Percentiles rank a stretch among this genome's conserved stretches.
These are phyloP conservation scores for Alternaria ethzedia DNA, from an alignment of 2,329 filamentous ascomycete species.

Conservation along the genomic window DNA sequence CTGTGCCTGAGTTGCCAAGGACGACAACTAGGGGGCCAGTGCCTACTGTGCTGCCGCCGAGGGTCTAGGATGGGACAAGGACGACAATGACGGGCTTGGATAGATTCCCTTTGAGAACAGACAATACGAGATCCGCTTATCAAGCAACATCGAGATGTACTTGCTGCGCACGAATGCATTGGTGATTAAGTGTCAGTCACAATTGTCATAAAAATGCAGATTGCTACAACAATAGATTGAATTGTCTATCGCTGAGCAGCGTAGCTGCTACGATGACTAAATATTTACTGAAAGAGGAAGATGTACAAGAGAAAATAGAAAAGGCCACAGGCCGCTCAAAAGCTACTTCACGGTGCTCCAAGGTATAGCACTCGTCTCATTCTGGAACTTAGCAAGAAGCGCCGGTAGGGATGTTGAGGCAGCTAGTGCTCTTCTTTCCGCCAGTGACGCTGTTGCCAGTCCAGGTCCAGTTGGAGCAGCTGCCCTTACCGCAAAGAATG, in stretches of 20 bases:
- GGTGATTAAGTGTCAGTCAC: not conserved
- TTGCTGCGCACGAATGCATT: too few species aligned
- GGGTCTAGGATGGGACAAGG: conserved; percentile 4
- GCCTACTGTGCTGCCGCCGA: conserved; percentile 34
- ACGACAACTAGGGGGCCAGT: conserved; percentile 31
- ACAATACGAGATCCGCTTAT: not conserved
- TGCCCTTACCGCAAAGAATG: conserved; percentile 62
- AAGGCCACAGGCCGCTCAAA: not conserved
- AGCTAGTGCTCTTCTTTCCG: conserved; percentile 46
- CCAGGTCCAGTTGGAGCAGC: conserved; percentile 64
- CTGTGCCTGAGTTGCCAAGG: conserved; percentile 30
- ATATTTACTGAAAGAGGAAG: not conserved
- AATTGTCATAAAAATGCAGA: not conserved
- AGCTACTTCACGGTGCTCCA: not conserved
- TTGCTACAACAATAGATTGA: not conserved
- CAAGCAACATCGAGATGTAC: not conserved
- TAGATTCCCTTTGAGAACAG: not conserved
- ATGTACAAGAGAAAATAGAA: not conserved
- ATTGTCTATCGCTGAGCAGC: not conserved
- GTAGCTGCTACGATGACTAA: not conserved
- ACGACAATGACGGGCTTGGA: not conserved
- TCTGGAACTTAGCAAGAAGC: conserved; percentile 39
- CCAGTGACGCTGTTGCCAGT: conserved; percentile 49
- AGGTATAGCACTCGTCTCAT: not conserved
- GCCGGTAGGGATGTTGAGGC: conserved; percentile 44